Conservation (phyloP, 2,329 filamentous ascomycete genomes). For the Colletotrichum cereale region DNA sequence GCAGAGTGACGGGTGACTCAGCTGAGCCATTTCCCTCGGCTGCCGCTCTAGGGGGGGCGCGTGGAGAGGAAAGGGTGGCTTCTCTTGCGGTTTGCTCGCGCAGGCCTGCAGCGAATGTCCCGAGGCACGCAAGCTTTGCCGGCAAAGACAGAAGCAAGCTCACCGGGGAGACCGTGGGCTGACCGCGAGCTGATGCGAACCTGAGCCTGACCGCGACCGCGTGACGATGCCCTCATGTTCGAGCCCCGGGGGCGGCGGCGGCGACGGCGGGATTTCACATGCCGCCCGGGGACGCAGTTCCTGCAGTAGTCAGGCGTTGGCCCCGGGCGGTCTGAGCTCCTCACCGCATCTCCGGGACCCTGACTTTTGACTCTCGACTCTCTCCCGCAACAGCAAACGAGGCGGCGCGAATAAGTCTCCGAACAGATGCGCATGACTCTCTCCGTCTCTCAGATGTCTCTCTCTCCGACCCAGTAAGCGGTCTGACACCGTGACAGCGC, state of each 20-base stretch:
- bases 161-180: background rate
- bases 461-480: constrained; percentile 8
- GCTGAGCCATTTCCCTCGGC: background rate
- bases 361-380: too few species aligned
- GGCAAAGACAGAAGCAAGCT: background rate
- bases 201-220: constrained; percentile 8
- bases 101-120: background rate
- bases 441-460: constrained; percentile 4
- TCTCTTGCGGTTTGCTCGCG: background rate
- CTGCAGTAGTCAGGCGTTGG: constrained; percentile 35
- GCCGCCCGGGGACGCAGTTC: constrained; percentile 25
- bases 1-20: background rate
- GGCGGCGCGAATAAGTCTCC: constrained; percentile 10
- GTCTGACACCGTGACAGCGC: constrained; percentile 20
- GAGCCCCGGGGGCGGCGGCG: constrained; percentile 2
- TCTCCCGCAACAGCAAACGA: constrained; percentile 5
- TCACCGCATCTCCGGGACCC: constrained; percentile 38
- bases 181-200: background rate
- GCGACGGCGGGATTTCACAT: constrained; percentile 28
- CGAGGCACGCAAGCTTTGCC: constrained; percentile 25
- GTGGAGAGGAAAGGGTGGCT: constrained; percentile 23
- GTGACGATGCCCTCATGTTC: constrained; percentile 37
- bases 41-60: background rate
- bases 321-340: constrained; percentile 8
- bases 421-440: constrained; percentile 25